Base-by-base conservation (phyloP, 306 rosid genomes). In the Senna tora region DNA sequence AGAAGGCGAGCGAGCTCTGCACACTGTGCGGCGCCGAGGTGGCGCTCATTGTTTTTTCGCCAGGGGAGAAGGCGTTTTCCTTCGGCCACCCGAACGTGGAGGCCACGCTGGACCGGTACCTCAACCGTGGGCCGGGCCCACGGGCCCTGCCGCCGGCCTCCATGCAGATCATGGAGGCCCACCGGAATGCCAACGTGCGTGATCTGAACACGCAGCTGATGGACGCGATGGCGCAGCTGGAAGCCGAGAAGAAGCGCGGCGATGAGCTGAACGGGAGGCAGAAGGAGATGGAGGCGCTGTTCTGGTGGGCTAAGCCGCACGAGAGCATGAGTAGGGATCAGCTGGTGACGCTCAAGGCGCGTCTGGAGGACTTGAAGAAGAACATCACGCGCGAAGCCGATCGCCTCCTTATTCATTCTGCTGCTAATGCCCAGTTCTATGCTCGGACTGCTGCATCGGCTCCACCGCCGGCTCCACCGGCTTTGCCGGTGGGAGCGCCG, bases 1-100 rank as follows among this genome's bases (percentile, higher is more conserved):
- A 83, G 74, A 83, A 79, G 59, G 87, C 87, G 0, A 79, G 87
- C 2, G 87, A 83, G 25, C 79, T 79, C 0, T 72, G 87, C 70
- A 83, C 76, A 0, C 77, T 79, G 0, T 79, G 84, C 0, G 77
- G 79, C 0, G 79, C 70, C 1, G 70, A 75, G 2, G 56, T 83
- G 6, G 87, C 74, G 6, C 43, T 83, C 2, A 2, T 83, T 1
- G 74, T 83, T 5, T 83, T 79, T 56, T 83, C 87, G 0, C 84
- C 84, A 0, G 71, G 77, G 0, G 72, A 72, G 5, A 83, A 79
- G 14, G 86, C 64, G 2, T 83, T 67, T 64, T 79, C 84, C 1
- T 83, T 83, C 7, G 87, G 87, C 19, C 87, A 83, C 34, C 79
- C 87, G 0, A 49, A n/a, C 5, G 81, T 79, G 1, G 79, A 79